Base-by-base conservation (phyloP, 768 basidiomycete species). In the Lactarius quietus region DNA sequence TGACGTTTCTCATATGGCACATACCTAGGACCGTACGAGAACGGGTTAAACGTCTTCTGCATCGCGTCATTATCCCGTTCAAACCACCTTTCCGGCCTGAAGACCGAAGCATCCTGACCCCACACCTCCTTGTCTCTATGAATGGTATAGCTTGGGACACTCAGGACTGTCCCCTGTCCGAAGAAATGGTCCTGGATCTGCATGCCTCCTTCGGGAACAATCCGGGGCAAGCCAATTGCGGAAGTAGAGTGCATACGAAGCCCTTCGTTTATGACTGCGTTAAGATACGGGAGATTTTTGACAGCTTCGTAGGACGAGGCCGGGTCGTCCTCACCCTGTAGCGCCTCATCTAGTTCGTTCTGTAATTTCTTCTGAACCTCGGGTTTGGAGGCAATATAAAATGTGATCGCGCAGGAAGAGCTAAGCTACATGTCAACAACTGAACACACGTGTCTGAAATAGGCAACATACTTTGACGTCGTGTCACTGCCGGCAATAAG, bases 401-500 rank as follows among this genome's bases (percentile, higher is more conserved):
- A 94, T 28, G 91, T 82, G 72, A 95, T 93, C 14, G 93, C 93
- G 70, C 92, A 94, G 6, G 91, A 91, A 20, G 93, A 94, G 78
- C 92, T 93, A 64, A 20, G 48, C 33, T 38, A 23, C 48, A 6
- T 6, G 28, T 60, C 31, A 43, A 70, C 28, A 61, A 62, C 1
- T 29, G 36, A 31, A 38, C 51, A 29, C 12, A 31, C 35, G 4
- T 17, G 23, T 43, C 41, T 51, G n/a, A 18, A 72, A 31, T 48
- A 35, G 68, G 35, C 23, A 43, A 52, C 87, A 66, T 69, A 92
- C 91, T 96, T 97, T 54, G 93, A 94, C 0, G 95, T 96, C 1
- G 94, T 97, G 71, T 97, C 94, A 4, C 89, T 90, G 1, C 93
- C 93, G 7, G 92, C 92, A 68, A 95, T 93, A 20, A 95, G 81